Base-by-base conservation (phyloP, 306 rosid genomes). In the Delonix regia region DNA sequence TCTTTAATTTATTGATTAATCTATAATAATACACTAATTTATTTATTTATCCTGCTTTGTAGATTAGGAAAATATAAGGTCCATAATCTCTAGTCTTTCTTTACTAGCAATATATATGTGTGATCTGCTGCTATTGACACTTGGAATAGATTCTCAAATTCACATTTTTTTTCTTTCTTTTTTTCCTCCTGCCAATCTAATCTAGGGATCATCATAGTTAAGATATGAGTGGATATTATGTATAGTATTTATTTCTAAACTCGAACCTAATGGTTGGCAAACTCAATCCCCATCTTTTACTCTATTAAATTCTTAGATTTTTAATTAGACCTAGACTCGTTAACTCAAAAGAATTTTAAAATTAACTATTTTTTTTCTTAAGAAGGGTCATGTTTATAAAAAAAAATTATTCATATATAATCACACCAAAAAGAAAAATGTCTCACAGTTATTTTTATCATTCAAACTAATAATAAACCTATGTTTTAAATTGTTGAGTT, bases 61-160 rank as follows among this genome's bases (percentile, higher is more conserved):
- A n/a, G 14, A 67, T 78, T 70, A 82, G 82, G 84, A 77, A 84
- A 80, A 39, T 45, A 36, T 39, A 34, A 56, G 74, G 61, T 18
- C 69, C 94, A 87, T 71, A 55, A 51, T 39, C 74, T 71, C 57
- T 44, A 28, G 56, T 69, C 47, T 57, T 10, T 61, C 49, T 49
- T 47, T 64, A 70, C 30, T 55, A 41, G 44, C n/a, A 51, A 51
- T 51, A 75, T 70, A 48, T 67, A 62, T 7, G 78, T 65, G 15
- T 33, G 60, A 60, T 68, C 12, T 73, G 78, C 77, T 78, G 76
- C 24, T 79, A 33, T 63, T 83, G 33, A 6, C 61, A 42, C 77
- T 60, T 76, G n/a, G n/a, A 63, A 53, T 55, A 53, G 75, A 78
- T 81, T 67, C 77, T 30, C n/a, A 57, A 66, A 66, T 79, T 52